Base-by-base conservation (phyloP, 2,329 filamentous ascomycete genomes). In the Fusarium compactum region DNA sequence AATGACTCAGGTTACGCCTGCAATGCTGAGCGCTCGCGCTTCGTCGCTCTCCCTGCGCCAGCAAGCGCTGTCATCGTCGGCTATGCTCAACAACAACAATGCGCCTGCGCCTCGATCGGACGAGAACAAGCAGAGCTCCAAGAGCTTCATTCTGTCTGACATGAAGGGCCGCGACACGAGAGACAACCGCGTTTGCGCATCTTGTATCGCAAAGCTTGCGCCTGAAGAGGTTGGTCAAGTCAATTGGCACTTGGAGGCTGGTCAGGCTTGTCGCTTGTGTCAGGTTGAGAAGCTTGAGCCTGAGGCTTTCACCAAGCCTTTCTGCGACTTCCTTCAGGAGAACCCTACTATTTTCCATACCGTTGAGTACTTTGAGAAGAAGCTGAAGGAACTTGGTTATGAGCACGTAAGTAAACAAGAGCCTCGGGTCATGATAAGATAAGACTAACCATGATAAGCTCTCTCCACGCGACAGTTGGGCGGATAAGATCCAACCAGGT, bases 281-380 rank as follows among this genome's bases (percentile, higher is more conserved):
- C 74, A 77, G 56, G 73, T 81, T 46, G 76, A 77, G 67, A 78
- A 82, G 58, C 77, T 80, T 70, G 82, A 83, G 56, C 87, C 89
- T 7, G 89, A 90, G 75, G 85, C 85, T 63, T 97, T 94, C 79
- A 92, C 93, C 11, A 86, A 94, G 81, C 93, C 94, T 1, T 98
- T 97, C 79, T 91, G 92, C 78, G 87, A 93, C 55, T 98, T 98
- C 78, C 87, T 98, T 83, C 92, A 90, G 46, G 87, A 92, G 67
- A 97, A 98, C 78, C 96, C 96, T 1, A 98, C 96, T 11, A 89
- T 98, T 48, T 99, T 97, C 80, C 96, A 99, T 77, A 90, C 93
- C 2, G 94, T 98, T 29, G 87, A 90, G 62, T 89, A 93, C 74
- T 93, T 97, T 78, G 90, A 91, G 75, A 84, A 86, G 61, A 90